Base-by-base conservation (phyloP, 2,329 filamentous ascomycete genomes). In the Colletotrichum sp. region DNA sequence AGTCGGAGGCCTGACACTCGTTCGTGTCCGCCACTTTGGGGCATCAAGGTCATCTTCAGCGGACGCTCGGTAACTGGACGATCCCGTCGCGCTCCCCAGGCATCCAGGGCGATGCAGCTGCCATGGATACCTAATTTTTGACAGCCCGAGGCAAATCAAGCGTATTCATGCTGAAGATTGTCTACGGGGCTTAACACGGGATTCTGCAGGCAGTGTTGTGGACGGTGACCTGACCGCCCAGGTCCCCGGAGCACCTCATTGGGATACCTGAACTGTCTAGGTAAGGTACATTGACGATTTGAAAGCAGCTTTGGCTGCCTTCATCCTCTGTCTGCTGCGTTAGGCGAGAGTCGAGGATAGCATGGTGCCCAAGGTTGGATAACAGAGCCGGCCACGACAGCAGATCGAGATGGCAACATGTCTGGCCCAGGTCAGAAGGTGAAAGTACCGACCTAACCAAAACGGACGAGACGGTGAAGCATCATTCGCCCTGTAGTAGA, bases 1-100 rank as follows among this genome's bases (percentile, higher is more conserved):
- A 48, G 64, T 36, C 70, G 48, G 64, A 65, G 68, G 70, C 74
- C 71, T 76, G 34, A 38, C 38, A 76, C 60, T 30, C 64, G 65
- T 58, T 73, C 57, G 73, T 30, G 34, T 38, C 32, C 70, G 74
- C 74, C 70, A 76, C 58, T 28, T 38, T 36, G 58, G 18, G 30
- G 16, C n/a, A 57, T 61, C 55, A 36, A 43, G 43, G 64, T 36
- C 69, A 43, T 69, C 74, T 69, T 38, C 57, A 76, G 64, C 74
- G 65, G 64, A 67, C 74, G 21, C 43, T 76, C 60, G 74, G 74
- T 28, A 69, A 30, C 64, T 74, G 12, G 18, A 58, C 63, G 28
- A 67, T 57, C 36, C 68, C 72, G 72, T 74, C 30, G 34, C 60
- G 15, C 64, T 65, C 60, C 67, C 30, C 30, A 32, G 30, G 30